Evolutionary conservation across 371 early-diverging fungal species (phyloP), one percentile per base, ranked within the genome.

Genomic region (Vittaforma corneae): DNA sequence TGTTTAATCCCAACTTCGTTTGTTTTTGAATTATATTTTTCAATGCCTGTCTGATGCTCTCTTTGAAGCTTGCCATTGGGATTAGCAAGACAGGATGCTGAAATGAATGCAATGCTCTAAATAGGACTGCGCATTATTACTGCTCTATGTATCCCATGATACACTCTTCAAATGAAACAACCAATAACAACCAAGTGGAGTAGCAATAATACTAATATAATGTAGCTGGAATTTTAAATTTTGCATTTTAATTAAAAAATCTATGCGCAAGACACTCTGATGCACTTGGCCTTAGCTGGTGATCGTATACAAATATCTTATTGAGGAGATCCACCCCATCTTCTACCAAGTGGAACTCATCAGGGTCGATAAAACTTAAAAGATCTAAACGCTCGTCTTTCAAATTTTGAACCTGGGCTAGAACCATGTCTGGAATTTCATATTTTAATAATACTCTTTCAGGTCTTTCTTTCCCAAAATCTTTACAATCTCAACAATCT

Each of bases 401-500:
- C n/a, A n/a, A n/a, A n/a, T n/a, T n/a, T n/a, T n/a, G n/a, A n/a
- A n/a, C n/a, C n/a, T n/a, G n/a, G n/a, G n/a, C n/a, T n/a, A n/a
- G n/a, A n/a, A n/a, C n/a, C 6, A 29, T 56, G 24, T 63, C 44
- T 1, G 90, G 82, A 68, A 98, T 85, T 53, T 88, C 84, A 81
- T 95, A 96, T 80, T 94, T 93, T 62, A 87, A 84, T 92, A 76
- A 76, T 96, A 98, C 18, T 80, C 82, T 68, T 84, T 81, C 50
- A 96, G 81, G 40, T 88, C 89, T 47, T 90, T 87, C 5, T 89
- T 91, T 40, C 99, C 99, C 40, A 95, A 82, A 3, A 89, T 86
- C 75, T 88, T 88, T 42, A 92, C 90, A 76, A 98, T 95, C 80
- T 89, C 90, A 42, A 91, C 89, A 57, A 98, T 83, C 79, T 96